Conservation (phyloP, 371 early-diverging fungal genomes). For the Mucor lusitanicus region DNA sequence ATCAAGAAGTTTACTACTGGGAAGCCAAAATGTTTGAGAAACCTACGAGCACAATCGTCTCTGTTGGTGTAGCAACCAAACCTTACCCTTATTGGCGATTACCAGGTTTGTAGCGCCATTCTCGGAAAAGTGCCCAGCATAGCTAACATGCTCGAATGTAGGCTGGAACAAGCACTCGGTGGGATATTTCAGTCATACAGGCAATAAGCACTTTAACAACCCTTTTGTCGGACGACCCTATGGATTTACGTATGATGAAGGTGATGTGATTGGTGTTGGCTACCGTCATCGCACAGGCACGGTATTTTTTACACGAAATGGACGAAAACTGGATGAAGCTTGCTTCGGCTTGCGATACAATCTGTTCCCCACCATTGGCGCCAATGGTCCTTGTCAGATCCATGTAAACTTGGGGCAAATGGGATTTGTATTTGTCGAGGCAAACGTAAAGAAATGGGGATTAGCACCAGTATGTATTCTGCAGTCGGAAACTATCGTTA, state of each 20-base stretch:
- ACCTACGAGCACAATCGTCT: slow-evolving; percentile 56
- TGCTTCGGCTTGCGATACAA: slow-evolving; percentile 57
- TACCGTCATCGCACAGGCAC: slow-evolving; percentile 76
- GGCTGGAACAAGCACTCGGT: slow-evolving; percentile 76
- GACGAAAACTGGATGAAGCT: slow-evolving; percentile 64
- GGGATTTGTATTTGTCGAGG: slow-evolving; percentile 74
- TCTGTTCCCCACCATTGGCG: slow-evolving; percentile 66
- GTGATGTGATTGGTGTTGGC: slow-evolving; percentile 80
- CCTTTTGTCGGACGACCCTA: slow-evolving; percentile 64
- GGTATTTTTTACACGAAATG: slow-evolving; percentile 81
- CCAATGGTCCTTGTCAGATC: slow-evolving; percentile 64
- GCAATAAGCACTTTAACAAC: slow-evolving; percentile 66
- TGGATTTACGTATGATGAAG: slow-evolving; percentile 63
- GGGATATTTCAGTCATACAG: slow-evolving; percentile 70
- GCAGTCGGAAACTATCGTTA: too few relatives aligned
- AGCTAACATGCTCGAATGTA: slow-evolving; percentile 5
- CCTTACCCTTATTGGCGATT: slow-evolving; percentile 70
- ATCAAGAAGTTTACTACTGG: slow-evolving; percentile 78
- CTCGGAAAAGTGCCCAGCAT: not conserved
- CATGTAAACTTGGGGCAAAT: slow-evolving; percentile 67
- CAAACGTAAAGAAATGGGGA: slow-evolving; percentile 84
- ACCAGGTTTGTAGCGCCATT: slow-evolving; percentile 51
- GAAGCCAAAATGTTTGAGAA: slow-evolving; percentile 76
- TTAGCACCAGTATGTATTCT: slow-evolving; percentile 56
- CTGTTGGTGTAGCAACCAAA: slow-evolving; percentile 71